Base-by-base conservation (phyloP, 202 grass and related monocot genomes). In the Panicum hallii region DNA sequence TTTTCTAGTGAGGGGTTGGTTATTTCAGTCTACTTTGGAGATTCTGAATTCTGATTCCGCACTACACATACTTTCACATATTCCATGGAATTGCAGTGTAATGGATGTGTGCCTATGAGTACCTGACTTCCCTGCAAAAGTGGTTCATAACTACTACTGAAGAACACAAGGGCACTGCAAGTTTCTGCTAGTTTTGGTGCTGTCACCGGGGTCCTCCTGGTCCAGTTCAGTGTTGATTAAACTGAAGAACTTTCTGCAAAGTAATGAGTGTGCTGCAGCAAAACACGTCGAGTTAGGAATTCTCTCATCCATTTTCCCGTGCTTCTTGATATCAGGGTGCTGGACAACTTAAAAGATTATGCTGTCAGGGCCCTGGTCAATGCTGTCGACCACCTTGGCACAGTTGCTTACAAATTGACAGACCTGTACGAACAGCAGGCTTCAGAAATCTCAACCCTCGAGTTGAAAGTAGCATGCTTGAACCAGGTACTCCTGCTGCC, bases 331-430 rank as follows among this genome's bases (percentile, higher is more conserved):
- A 30, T 76, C 88, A 99, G 93, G 76, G 97, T 99, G 67, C 84
- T 99, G 82, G 93, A 94, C 84, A 97, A 99, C 89, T 73, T 99
- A 81, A 99, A 99, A 80, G 97, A 99, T 86, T 99, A 99, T 68
- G 90, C 91, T 62, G 91, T 99, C 19, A 89, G 93, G 85, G 97
- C 97, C 15, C 83, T 99, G 80, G 97, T 99, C 66, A 99, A 99
- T 41, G 97, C 91, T 56, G 93, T 99, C 13, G 97, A 99, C 72
- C 97, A 99, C 74, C 91, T 99, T 22, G 97, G 97, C 52, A 94
- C 97, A 5, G 93, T 99, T 6, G 93, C 97, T 40, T 99, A 85
- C 89, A 99, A 99, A 75, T 74, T 99, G 58, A 91, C 93, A 42
- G 97, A 96, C 84, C 36, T 99, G 71, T 92, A 86, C 82, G 97